Percentiles rank a stretch among this genome's conserved stretches.
These are phyloP conservation scores for Cyclotella cryptica DNA, from an alignment of 108 stramenopile genomes.

Conservation along the genomic window DNA sequence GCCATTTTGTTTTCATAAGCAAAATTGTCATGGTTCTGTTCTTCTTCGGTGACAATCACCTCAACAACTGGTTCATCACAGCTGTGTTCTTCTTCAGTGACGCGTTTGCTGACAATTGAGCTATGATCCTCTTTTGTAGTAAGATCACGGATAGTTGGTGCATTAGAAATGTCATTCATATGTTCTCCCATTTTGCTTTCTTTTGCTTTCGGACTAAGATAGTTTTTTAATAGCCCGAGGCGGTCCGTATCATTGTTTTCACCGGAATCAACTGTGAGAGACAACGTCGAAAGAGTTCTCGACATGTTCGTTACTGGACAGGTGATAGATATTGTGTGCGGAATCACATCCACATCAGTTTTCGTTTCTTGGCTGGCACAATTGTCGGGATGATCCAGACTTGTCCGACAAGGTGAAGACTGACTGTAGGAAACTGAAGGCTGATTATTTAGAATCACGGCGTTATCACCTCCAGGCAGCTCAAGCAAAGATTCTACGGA, in stretches of 20 bases:
- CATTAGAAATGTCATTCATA: not conserved
- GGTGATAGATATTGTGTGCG: not conserved
- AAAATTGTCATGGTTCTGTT: not conserved
- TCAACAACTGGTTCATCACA: not conserved
- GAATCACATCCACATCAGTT: not conserved
- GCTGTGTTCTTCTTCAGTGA: not conserved
- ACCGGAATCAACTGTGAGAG: not conserved
- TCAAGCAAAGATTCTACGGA: not conserved
- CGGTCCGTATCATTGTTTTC: not conserved
- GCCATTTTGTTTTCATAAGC: not conserved
- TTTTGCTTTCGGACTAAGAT: slow-evolving; percentile 18
- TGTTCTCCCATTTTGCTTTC: not conserved
- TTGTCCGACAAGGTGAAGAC: no score
- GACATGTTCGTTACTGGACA: not conserved
- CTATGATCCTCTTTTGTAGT: not conserved
- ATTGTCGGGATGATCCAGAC: not conserved
- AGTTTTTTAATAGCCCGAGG: slow-evolving; percentile 6
- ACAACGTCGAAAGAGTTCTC: not conserved
- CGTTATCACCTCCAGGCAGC: not conserved
- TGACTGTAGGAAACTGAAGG: not conserved
- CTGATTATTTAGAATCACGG: not conserved
- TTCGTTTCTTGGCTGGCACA: not conserved
- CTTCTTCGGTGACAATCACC: not conserved
- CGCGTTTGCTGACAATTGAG: no score
- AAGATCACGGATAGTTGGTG: not conserved